Evolutionary conservation across 495 filamentous ascomycete genomes (phyloP).

Genomic region (Penicillium herquei): DNA sequence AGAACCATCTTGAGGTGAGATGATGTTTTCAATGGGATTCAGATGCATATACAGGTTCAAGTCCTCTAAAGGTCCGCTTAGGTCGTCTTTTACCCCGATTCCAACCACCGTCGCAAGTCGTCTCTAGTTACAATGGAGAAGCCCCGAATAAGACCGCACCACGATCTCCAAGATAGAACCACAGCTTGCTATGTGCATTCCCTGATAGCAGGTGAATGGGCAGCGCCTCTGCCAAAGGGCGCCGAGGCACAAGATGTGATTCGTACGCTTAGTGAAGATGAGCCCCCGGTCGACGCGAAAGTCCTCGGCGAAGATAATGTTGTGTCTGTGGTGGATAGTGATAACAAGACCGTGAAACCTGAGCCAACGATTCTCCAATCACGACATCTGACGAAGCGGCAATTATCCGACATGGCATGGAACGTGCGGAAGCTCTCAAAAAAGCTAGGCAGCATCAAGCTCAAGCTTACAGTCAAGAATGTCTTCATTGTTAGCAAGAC

Average conservation of each 20-base stretch:
- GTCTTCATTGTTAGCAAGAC: constrained; percentile 90
- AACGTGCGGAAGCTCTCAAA: constrained; percentile 89
- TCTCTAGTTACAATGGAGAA: constrained; percentile 69
- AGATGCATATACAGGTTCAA: not conserved
- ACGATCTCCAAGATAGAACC: constrained; percentile 40
- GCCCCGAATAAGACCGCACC: constrained; percentile 35
- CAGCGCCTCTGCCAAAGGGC: constrained; percentile 13
- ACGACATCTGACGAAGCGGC: constrained; percentile 81
- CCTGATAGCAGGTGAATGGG: constrained; percentile 61
- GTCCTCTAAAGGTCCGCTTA: constrained; percentile 24
- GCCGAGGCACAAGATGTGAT: constrained; percentile 33
- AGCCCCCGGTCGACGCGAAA: constrained; percentile 17
- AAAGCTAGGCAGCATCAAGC: constrained; percentile 70
- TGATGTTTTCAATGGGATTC: not conserved
- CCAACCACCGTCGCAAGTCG: constrained; percentile 78
- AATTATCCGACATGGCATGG: constrained; percentile 94
- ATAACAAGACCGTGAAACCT: constrained; percentile 17
- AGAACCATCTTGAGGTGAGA: constrained; percentile 50
- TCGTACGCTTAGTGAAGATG: constrained; percentile 22
- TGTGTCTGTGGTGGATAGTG: constrained; percentile 21
- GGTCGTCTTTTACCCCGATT: constrained; percentile 73
- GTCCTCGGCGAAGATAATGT: constrained; percentile 16
- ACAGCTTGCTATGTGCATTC: constrained; percentile 84
- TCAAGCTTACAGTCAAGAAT: constrained; percentile 76
- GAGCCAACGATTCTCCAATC: constrained; percentile 47